Conservation (phyloP, 73 alveolate species). For the Diophrys sp. region DNA sequence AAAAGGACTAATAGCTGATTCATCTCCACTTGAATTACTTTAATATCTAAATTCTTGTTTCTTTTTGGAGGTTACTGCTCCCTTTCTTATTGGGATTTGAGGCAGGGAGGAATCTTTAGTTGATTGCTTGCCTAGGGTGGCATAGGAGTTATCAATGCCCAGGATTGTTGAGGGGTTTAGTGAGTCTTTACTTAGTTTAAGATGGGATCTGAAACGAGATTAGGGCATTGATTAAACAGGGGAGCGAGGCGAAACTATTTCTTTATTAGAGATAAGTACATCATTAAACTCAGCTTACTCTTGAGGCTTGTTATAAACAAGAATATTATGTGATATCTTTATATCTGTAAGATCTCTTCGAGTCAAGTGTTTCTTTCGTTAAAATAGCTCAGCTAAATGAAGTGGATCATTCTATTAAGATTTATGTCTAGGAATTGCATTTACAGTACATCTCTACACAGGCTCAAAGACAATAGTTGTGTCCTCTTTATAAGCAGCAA, state of each 20-base stretch:
- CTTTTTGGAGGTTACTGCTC: no score
- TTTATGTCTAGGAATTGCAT: background rate
- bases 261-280: slow-evolving; percentile 9
- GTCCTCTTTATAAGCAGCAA: no score
- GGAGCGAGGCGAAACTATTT: background rate
- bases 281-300: slow-evolving; percentile 18
- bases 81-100: no score
- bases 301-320: slow-evolving; percentile 41
- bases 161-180: background rate
- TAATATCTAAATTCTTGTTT: no score
- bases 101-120: background rate
- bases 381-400: background rate
- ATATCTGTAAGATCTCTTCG: slow-evolving; percentile 52
- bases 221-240: background rate
- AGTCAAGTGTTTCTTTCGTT: slow-evolving; percentile 41
- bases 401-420: background rate
- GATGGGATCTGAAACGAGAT: background rate
- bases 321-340: slow-evolving; percentile 28
- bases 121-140: background rate
- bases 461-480: background rate
- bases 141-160: background rate
- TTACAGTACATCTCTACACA: background rate
- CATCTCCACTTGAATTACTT: no score
- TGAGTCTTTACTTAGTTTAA: background rate
- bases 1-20: no score